These are phyloP conservation scores for Huiozyma sinensis DNA, from an alignment of 805 yeast genomes.

Conservation along the genomic window DNA sequence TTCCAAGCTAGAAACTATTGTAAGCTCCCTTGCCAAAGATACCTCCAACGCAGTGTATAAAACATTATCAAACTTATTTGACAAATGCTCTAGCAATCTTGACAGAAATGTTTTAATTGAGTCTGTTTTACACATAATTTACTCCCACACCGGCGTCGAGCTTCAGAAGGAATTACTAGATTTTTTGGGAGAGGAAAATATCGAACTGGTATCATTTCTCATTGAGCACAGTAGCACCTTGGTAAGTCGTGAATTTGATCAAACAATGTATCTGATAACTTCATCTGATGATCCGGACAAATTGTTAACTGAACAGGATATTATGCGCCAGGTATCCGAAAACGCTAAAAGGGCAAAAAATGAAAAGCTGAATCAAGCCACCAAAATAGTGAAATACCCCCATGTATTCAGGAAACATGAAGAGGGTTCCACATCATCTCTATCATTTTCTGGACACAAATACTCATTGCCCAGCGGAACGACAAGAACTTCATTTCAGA, in stretches of 20 bases:
- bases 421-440: slow-evolving; percentile 42
- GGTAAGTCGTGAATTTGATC: slow-evolving; percentile 11
- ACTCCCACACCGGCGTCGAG: slow-evolving; percentile 40
- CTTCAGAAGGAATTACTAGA: slow-evolving; percentile 69
- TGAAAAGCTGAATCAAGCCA: slow-evolving; percentile 37
- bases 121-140: slow-evolving; percentile 19
- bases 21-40: slow-evolving; percentile 10
- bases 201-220: slow-evolving; percentile 56
- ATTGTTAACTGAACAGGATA: slow-evolving; percentile 43
- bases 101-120: slow-evolving; percentile 26
- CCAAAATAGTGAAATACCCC: slow-evolving; percentile 51
- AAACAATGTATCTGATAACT: slow-evolving; percentile 10
- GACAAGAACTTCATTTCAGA: slow-evolving; percentile 46
- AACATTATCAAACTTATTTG: slow-evolving; percentile 10
- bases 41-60: slow-evolving; percentile 9
- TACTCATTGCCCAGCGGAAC: slow-evolving; percentile 77
- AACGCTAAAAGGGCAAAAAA: slow-evolving; percentile 42
- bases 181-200: slow-evolving; percentile 73
- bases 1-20: slow-evolving; percentile 12
- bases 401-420: slow-evolving; percentile 73
- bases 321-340: slow-evolving; percentile 40
- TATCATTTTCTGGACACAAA: slow-evolving; percentile 75
- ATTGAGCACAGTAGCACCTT: slow-evolving; percentile 13
- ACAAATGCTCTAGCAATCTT: slow-evolving; percentile 19
- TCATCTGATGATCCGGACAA: slow-evolving; percentile 17